Evolutionary conservation across 2,329 filamentous ascomycete species (phyloP).

Genomic region (Nemania abortiva): DNA sequence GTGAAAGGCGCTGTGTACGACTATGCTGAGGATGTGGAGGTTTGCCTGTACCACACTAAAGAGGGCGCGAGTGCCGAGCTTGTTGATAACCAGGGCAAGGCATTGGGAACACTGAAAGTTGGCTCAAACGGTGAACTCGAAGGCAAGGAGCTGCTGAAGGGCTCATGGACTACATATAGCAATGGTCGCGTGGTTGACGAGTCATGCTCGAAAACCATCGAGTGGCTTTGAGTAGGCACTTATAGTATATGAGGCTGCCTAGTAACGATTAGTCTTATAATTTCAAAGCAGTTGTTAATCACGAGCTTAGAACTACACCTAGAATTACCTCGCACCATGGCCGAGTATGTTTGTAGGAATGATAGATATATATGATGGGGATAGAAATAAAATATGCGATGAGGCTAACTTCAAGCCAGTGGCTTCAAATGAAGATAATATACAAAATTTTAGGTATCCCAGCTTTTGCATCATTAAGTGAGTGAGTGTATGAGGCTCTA

Average conservation of each 20-base stretch:
- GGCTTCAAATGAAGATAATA: neutral
- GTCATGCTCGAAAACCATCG: slow-evolving; percentile 39
- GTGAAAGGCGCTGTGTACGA: slow-evolving; percentile 61
- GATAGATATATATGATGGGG: slow-evolving; percentile 17
- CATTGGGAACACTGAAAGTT: slow-evolving; percentile 56
- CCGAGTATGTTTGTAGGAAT: slow-evolving; percentile 13
- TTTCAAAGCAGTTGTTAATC: neutral
- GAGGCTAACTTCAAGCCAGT: slow-evolving; percentile 7
- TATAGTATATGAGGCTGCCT: neutral
- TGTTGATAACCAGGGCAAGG: slow-evolving; percentile 58
- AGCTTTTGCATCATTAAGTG: neutral
- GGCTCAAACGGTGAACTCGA: slow-evolving; percentile 56
- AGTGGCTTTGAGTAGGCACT: slow-evolving; percentile 40
- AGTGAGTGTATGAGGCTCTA: neutral
- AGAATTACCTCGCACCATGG: neutral
- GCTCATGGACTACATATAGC: slow-evolving; percentile 47
- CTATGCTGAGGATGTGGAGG: slow-evolving; percentile 61
- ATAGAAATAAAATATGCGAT: slow-evolving; percentile 18
- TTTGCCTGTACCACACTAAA: slow-evolving; percentile 59
- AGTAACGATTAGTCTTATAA: neutral
- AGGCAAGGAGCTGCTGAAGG: slow-evolving; percentile 56
- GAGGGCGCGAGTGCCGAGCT: slow-evolving; percentile 58
- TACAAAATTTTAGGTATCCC: slow-evolving; percentile 7
- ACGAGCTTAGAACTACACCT: neutral
- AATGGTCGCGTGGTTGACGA: slow-evolving; percentile 44